Percentiles rank a stretch among this genome's conserved stretches.
Evolutionary conservation across 352 stramenopile species (phyloP).

Genomic region (Globisporangium canariense): DNA sequence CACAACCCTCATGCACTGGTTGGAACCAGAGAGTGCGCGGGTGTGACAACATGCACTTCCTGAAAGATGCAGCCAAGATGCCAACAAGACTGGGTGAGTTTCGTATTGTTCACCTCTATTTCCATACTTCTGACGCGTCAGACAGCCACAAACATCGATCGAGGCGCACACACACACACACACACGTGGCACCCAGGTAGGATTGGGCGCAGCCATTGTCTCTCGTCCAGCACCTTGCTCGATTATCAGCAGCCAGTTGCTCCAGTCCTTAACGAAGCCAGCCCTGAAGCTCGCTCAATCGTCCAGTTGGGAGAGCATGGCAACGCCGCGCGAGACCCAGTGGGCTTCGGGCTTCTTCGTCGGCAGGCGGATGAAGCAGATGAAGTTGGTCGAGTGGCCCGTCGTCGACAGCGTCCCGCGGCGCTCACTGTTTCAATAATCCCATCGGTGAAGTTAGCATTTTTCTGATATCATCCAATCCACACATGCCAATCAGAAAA

Average conservation of each 20-base stretch:
- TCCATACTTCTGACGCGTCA: not conserved
- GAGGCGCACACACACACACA: not conserved
- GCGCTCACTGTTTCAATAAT: conserved; percentile 52
- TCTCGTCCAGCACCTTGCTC: not conserved
- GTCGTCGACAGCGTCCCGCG: conserved; percentile 90
- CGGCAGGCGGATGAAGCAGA: conserved; percentile 90
- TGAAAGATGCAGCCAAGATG: not conserved
- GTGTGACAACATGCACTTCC: conserved; percentile 1
- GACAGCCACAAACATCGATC: not conserved
- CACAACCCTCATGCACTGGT: not conserved
- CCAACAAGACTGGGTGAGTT: not conserved
- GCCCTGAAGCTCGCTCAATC: conserved; percentile 42
- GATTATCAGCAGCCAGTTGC: not conserved
- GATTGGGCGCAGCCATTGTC: not conserved
- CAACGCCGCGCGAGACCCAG: conserved; percentile 92
- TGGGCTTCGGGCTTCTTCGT: conserved; percentile 77
- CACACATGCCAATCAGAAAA: not conserved
- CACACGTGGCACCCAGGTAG: not conserved
- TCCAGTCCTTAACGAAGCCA: not conserved
- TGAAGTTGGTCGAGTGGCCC: conserved; percentile 94
- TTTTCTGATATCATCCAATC: not conserved
- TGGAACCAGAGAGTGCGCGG: not conserved
- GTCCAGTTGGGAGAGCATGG: conserved; percentile 91
- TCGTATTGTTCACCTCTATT: not conserved
- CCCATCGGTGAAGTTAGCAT: not conserved